Evolutionary conservation across 176 grass and related monocot species (phyloP), one percentile per base, ranked within the genome.

Genomic region (Juncus inflexus): DNA sequence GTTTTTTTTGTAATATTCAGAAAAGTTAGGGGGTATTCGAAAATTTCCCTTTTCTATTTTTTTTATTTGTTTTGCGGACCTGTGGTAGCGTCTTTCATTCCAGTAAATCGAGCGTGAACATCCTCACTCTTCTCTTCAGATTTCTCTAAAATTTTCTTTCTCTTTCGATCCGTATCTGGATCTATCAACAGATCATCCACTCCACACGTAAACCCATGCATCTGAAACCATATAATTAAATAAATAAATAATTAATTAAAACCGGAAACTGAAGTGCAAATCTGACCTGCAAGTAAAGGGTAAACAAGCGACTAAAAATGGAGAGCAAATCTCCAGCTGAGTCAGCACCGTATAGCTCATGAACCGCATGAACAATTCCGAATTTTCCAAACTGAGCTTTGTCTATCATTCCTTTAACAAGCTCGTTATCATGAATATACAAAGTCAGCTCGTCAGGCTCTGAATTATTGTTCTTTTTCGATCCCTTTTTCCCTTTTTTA

Each of bases 121-220:
- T 42, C 3, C 70, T 81, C 1, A 75, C 84, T 89, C 3, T 3
- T 1, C 65, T 9, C 1, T 83, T 96, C 84, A 60, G 74, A 83
- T 68, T 2, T 49, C 6, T 39, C 15, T 14, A 96, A 50, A 74
- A 89, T 79, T 50, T 64, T 12, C 6, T 4, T 70, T 65, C 92
- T 80, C 62, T 36, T 0, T 9, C 4, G 4, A 79, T 96, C 71
- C 10, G 64, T 45, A 19, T 60, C 39, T 64, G 72, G 58, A 62
- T 49, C 50, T 66, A 83, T 68, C 74, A 96, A 65, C 40, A 96
- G 87, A 58, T 96, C 92, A 50, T 81, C 87, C 66, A 96, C 68
- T 83, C 92, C 92, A 74, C 92, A 96, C 42, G 92, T 96, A 81
- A 89, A 91, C 5, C 92, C 92, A 79, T 96, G 84, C 7, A 89